A percentile compares a stretch with the other conserved stretches of the same genome.
phyloP scores from a whole-genome alignment of 23 red algal species.

The Gracilaria domingensis region DNA sequence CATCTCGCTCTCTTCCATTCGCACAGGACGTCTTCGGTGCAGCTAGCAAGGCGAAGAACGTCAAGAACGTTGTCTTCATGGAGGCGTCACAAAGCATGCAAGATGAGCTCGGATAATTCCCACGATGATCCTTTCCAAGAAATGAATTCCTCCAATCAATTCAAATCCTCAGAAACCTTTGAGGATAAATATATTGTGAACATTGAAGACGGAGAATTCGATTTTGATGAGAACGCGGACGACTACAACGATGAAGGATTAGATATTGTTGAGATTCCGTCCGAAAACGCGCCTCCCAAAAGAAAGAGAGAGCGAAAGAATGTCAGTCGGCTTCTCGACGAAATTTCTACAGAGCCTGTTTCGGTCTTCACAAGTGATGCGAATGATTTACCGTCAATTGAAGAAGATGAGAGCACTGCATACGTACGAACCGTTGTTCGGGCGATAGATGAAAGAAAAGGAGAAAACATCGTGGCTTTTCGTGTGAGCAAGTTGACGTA shows the following conservation, averaged over 20 bases:
- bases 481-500: conserved; percentile 83
- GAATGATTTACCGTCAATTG: conserved; percentile 49
- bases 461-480: conserved; percentile 77
- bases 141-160: background rate
- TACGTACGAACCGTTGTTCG: conserved; percentile 66
- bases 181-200: conserved; percentile 3
- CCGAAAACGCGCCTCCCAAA: background rate
- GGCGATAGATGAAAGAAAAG: conserved; percentile 95
- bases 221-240: background rate
- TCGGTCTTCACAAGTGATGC: conserved; percentile 51
- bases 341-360: conserved; percentile 40
- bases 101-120: background rate
- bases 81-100: background rate
- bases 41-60: background rate
- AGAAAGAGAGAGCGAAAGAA: conserved; percentile 59
- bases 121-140: background rate
- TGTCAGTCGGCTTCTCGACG: conserved; percentile 28
- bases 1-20: background rate
- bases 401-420: conserved; percentile 71
- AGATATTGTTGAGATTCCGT: conserved; percentile 8
- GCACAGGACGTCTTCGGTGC: background rate
- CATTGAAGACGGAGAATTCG: conserved; percentile 11
- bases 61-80: conserved; percentile 2
- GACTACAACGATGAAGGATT: conserved; percentile 6
- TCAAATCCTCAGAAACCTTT: background rate